Evolutionary conservation across 768 basidiomycete genomes (phyloP), one percentile per base, ranked within the genome.

Genomic region (Boletus vermiculosoides): DNA sequence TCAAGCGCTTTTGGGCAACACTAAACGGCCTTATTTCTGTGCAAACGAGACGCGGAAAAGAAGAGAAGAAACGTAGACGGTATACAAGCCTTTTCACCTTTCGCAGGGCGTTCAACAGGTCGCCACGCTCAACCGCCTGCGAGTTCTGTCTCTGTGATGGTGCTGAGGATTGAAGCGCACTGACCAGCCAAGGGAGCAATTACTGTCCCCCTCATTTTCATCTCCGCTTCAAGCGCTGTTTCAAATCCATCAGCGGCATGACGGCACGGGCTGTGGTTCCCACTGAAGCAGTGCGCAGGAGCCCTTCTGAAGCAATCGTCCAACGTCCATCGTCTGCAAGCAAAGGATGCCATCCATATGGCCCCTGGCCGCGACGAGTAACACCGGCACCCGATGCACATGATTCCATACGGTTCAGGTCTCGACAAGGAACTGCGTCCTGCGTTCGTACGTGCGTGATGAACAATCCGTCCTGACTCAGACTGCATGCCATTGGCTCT

Each of bases 11-110:
- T 70, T 68, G 71, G 69, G 74, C 65, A 74, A 73, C 69, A 70
- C 71, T 76, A 75, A 70, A 71, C 67, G 70, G 76, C 75, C 28
- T 77, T 77, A 77, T 77, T 77, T 74, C 73, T 74, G 72, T 68
- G 69, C 73, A 72, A 70, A 74, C 70, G 66, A 70, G 70, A 61
- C 69, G 68, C 72, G 64, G 71, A 61, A 69, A 70, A 59, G 66
- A 51, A 67, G 66, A 64, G 69, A 65, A 72, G 69, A 69, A 73
- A 67, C 61, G 71, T 69, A 72, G 68, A 72, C 71, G 65, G 60
- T 72, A 63, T 67, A 69, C 71, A 73, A 70, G 71, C 71, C 72
- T 73, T 71, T 72, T 74, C 72, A 71, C 71, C 71, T 72, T 72
- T 71, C 69, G 72, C 70, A 66, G 66, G 59, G 72, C 63, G 71